Percentiles rank a stretch among this genome's conserved stretches.
Evolutionary conservation across 2,329 filamentous ascomycete genomes (phyloP).

Genomic region (Leptoxyphium fumago): DNA sequence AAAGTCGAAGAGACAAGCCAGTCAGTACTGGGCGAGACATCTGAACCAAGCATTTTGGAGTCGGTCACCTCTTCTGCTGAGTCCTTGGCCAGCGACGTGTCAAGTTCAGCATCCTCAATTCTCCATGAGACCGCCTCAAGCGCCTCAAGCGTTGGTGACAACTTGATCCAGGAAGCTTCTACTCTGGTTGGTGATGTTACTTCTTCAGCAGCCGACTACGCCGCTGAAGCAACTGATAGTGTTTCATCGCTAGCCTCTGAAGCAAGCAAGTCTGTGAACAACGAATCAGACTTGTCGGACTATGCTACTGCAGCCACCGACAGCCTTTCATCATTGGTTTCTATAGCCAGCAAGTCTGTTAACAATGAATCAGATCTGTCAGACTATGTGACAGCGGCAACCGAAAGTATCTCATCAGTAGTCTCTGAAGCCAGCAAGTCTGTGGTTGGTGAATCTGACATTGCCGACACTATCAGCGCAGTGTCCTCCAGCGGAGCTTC

Average conservation of each 20-base stretch:
- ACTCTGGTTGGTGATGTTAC: no score
- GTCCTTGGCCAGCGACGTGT: background rate
- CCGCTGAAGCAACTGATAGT: conserved; percentile 16
- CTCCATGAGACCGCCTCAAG: background rate
- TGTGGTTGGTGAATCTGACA: background rate
- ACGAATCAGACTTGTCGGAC: background rate
- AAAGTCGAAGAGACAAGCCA: background rate
- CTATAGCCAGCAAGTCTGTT: conserved; percentile 5
- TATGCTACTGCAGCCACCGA: conserved; percentile 15
- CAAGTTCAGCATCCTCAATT: background rate
- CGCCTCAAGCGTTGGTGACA: background rate
- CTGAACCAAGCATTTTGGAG: conserved; percentile 19
- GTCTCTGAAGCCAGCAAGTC: conserved; percentile 9
- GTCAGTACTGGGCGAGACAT: conserved; percentile 6
- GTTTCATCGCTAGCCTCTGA: conserved; percentile 14
- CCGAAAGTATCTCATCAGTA: conserved; percentile 11
- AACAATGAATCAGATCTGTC: background rate
- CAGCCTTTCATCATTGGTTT: conserved; percentile 28
- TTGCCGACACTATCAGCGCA: background rate
- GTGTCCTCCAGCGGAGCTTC: background rate
- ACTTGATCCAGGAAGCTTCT: no score
- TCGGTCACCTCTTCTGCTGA: conserved; percentile 20
- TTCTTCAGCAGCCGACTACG: conserved; percentile 15
- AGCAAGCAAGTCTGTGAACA: conserved; percentile 1
- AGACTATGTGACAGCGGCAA: background rate